Percentiles rank a stretch among this genome's conserved stretches.
Evolutionary conservation across 257 asterid species (phyloP).

Genomic region (Solanum clarkiae): DNA sequence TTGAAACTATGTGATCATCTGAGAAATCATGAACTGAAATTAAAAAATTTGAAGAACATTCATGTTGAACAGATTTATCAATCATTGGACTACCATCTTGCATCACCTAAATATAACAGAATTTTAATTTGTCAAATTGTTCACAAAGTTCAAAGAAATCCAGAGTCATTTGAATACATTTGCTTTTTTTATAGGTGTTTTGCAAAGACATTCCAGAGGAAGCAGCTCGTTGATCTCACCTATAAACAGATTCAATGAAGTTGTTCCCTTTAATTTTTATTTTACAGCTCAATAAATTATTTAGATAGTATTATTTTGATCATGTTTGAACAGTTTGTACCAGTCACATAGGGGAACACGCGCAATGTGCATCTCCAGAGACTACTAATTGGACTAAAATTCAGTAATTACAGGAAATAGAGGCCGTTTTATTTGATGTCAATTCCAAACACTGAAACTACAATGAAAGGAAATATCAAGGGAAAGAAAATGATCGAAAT

Average conservation of each 20-base stretch:
- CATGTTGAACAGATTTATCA: neutral
- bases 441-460: neutral
- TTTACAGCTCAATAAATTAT: too few relatives aligned
- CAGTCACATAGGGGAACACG: neutral
- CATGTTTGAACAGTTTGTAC: too few relatives aligned
- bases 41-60: too few relatives aligned
- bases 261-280: too few relatives aligned
- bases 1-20: too few relatives aligned
- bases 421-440: neutral
- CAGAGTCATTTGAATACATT: neutral
- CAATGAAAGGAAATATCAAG: neutral
- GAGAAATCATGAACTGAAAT: too few relatives aligned
- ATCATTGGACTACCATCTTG: neutral
- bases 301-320: too few relatives aligned
- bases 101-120: neutral
- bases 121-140: neutral
- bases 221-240: too few relatives aligned
- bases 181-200: too few relatives aligned
- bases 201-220: too few relatives aligned
- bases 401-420: neutral
- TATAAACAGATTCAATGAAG: too few relatives aligned
- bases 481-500: neutral
- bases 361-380: neutral
- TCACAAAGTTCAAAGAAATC: neutral
- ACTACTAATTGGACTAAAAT: neutral